Evolutionary conservation across 768 basidiomycete species (phyloP), one percentile per base, ranked within the genome.

Genomic region (Mycena kentingensis): DNA sequence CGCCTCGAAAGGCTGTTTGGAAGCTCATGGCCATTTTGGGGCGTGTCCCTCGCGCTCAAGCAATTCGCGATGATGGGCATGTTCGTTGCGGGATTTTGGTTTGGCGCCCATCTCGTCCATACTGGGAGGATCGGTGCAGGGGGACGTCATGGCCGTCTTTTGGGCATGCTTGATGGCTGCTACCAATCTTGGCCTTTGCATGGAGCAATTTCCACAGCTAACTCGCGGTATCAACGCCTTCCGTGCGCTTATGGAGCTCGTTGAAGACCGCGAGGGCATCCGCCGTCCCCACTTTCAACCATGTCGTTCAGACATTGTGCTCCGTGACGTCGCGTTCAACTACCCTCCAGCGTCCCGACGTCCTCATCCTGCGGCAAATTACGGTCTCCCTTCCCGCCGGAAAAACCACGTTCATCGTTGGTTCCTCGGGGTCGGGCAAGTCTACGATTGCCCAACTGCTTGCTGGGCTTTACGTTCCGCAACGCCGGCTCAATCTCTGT

Each of bases 1-100:
- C 63, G 66, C 27, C 70, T 86, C 5, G 73, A 75, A 19, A 55
- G 0, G 77, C 81, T 5, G 81, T 87, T 11, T 67, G 73, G 39
- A 72, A 71, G 24, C 77, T 90, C 38, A 81, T 83, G 52, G 65
- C 75, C 21, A 76, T 95, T n/a, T 3, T 98, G 94, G 93, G 91
- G 87, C 2, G 25, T 84, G 29, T 83, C 85, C 4, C 70, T 77
- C 2, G 88, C 82, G 18, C 54, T 86, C 13, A 81, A 80, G 3
- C 91, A 94, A 62, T 95, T 97, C 65, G 77, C 88, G 51, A 81
- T 88, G 62, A 86, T 94, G 78, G 81, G 81, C 24, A 95, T 97
- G 85, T 99, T 98, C 70, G 93, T 98, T 7, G 88, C 93, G 63
- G 94, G 87, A 0, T 98, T 98, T 71, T 98, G 96, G 94, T 98